Evolutionary conservation across 768 basidiomycete species (phyloP).

Genomic region (Mycena capillaripes): DNA sequence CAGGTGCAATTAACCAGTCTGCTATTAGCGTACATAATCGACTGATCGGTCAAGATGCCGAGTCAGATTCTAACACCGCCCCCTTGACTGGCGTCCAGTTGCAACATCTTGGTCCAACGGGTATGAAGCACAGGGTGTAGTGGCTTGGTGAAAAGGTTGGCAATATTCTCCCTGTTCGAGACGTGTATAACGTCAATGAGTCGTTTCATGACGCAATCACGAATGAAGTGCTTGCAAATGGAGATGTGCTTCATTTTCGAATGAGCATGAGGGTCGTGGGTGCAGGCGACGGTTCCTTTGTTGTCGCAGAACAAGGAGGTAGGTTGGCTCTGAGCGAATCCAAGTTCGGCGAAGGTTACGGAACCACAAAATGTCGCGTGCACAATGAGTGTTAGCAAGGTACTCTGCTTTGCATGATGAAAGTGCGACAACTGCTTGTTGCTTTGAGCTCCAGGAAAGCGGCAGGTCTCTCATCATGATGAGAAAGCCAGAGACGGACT

Average conservation of each 20-base stretch:
- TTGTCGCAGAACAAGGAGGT: constrained; percentile 28
- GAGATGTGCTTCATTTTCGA: constrained; percentile 48
- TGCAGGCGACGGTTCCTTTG: too few species aligned
- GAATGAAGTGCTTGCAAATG: constrained; percentile 44
- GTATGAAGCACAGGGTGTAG: too few species aligned
- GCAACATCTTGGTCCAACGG: too few species aligned
- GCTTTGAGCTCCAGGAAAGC: too few species aligned
- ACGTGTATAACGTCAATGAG: constrained; percentile 35
- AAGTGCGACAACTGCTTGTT: too few species aligned
- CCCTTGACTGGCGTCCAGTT: too few species aligned
- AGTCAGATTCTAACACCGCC: too few species aligned
- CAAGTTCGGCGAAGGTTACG: constrained; percentile 31
- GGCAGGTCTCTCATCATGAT: too few species aligned
- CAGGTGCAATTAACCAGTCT: too few species aligned
- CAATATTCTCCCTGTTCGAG: constrained; percentile 37
- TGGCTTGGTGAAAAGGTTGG: constrained; percentile 49
- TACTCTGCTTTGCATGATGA: constrained; percentile 47
- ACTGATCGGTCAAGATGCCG: too few species aligned
- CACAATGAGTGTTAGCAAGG: constrained; percentile 15
- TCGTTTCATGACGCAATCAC: constrained; percentile 27
- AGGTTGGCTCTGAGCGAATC: constrained; percentile 2
- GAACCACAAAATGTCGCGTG: constrained; percentile 7
- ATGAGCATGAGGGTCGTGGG: constrained; percentile 43
- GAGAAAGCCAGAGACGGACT: constrained; percentile 48
- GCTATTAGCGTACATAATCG: too few species aligned